Conservation (phyloP, 208 protist species). For the Tritrichomonas foetus region DNA sequence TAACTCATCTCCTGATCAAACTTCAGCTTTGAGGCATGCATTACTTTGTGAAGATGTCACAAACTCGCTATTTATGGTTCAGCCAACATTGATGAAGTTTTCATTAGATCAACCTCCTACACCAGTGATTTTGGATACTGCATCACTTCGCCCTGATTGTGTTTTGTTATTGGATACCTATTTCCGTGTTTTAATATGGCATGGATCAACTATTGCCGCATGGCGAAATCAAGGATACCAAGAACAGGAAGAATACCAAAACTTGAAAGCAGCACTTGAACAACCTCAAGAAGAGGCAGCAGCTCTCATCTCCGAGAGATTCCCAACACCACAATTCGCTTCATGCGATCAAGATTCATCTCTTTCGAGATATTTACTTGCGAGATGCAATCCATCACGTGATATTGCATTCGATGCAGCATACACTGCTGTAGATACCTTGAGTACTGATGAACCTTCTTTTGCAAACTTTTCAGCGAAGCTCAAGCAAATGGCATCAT, state of each 20-base stretch:
- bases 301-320: slow-evolving; percentile 28
- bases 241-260: slow-evolving; percentile 60
- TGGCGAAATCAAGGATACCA: slow-evolving; percentile 80
- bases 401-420: too few relatives aligned
- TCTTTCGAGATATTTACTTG: slow-evolving; percentile 88
- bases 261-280: slow-evolving; percentile 45
- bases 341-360: slow-evolving; percentile 34
- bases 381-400: slow-evolving; percentile 82
- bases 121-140: slow-evolving; percentile 52
- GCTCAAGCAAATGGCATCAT: too few relatives aligned
- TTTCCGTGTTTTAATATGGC: slow-evolving; percentile 92
- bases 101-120: slow-evolving; percentile 68
- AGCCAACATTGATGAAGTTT: slow-evolving; percentile 91
- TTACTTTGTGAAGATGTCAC: slow-evolving; percentile 81
- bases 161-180: slow-evolving; percentile 97
- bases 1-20: slow-evolving; percentile 94
- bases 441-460: neutral
- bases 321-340: slow-evolving; percentile 39
- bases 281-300: slow-evolving; percentile 33
- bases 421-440: neutral
- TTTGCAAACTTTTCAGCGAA: neutral
- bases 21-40: slow-evolving; percentile 81
- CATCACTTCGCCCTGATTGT: slow-evolving; percentile 67
- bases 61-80: slow-evolving; percentile 87
- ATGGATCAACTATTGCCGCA: slow-evolving; percentile 81